phyloP scores from a whole-genome alignment of 2,329 filamentous ascomycete species.

The Pseudogymnoascus sp. region DNA sequence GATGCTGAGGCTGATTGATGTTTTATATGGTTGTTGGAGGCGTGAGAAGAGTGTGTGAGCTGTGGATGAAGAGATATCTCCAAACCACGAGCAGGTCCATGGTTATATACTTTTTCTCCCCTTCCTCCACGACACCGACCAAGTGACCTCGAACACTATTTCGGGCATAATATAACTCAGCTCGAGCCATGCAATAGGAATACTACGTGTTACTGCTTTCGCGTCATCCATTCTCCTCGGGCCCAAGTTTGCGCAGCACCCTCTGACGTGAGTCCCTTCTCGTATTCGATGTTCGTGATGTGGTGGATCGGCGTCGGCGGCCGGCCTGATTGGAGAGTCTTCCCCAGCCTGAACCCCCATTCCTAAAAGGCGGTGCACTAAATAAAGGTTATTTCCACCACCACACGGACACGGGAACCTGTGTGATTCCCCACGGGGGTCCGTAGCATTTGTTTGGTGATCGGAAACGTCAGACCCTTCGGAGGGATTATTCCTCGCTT shows the following conservation, averaged over 20 bases:
- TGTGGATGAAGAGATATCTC: neutral
- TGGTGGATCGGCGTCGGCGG: neutral
- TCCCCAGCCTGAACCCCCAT: neutral
- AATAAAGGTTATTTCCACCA: slow-evolving; percentile 6
- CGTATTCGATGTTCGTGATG: neutral
- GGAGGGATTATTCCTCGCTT: neutral
- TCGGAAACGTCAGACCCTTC: neutral
- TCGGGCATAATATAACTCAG: neutral
- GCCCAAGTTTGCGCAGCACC: neutral
- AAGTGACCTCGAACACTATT: neutral
- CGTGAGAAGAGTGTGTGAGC: neutral
- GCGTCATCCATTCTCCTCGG: neutral
- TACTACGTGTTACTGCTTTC: neutral
- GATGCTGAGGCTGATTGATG: neutral
- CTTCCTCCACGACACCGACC: neutral
- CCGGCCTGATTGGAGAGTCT: neutral
- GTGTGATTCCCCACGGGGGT: neutral
- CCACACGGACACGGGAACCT: neutral
- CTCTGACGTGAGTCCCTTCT: neutral
- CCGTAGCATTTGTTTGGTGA: neutral
- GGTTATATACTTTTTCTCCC: neutral
- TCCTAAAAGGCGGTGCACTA: neutral
- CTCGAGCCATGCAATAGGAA: too few species aligned
- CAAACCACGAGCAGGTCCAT: neutral
- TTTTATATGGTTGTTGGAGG: neutral